A percentile compares a stretch with the other conserved stretches of the same genome.
Conservation (phyloP, 2,329 filamentous ascomycete species). For the Nemania sp. region DNA sequence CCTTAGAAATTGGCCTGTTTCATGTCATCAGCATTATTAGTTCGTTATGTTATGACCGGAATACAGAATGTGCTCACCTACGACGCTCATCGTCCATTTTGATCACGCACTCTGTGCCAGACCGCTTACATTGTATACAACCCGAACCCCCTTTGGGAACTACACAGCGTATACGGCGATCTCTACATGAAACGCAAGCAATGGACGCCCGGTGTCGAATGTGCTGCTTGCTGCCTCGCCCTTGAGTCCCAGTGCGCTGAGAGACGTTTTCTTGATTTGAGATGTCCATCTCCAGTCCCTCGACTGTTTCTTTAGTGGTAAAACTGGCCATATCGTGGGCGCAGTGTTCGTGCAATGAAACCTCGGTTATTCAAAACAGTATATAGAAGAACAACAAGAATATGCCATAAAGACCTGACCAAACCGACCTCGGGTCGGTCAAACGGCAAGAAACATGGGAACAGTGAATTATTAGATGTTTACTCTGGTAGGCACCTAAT, state of each 20-base stretch:
- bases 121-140: conserved; percentile 28
- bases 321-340: conserved; percentile 16
- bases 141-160: conserved; percentile 26
- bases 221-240: conserved; percentile 25
- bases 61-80: conserved; percentile 18
- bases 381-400: conserved; percentile 3
- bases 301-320: conserved; percentile 10
- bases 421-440: conserved; percentile 16
- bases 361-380: conserved; percentile 14
- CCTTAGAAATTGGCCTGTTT: conserved; percentile 28
- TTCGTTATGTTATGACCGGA: background rate
- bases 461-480: conserved; percentile 18
- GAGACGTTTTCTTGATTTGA: conserved; percentile 29
- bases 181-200: conserved; percentile 30
- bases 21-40: conserved; percentile 6
- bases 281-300: conserved; percentile 25
- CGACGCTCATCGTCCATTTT: conserved; percentile 32
- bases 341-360: conserved; percentile 4
- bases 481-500: conserved; percentile 5
- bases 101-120: conserved; percentile 29
- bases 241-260: conserved; percentile 12
- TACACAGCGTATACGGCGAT: conserved; percentile 30
- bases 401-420: conserved; percentile 17
- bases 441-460: conserved; percentile 10
- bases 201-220: conserved; percentile 29